Conservation (phyloP, 2,329 filamentous ascomycete species). For the Pyrenophora teres region DNA sequence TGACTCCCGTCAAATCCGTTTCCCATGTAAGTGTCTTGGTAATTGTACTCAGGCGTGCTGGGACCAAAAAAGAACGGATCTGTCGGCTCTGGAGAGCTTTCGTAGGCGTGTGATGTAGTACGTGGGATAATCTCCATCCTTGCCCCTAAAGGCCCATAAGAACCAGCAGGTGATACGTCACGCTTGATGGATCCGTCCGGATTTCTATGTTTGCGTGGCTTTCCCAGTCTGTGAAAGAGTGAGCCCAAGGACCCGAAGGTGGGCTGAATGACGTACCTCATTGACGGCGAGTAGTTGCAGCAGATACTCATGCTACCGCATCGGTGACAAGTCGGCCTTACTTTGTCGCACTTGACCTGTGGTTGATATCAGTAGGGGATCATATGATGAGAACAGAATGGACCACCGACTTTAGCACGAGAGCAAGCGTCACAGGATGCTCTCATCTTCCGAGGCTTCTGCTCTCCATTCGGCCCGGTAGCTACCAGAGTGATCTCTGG, state of each 20-base stretch:
- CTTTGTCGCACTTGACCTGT: constrained; percentile 46
- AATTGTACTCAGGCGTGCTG: constrained; percentile 43
- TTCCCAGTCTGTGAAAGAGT: constrained; percentile 36
- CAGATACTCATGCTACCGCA: constrained; percentile 47
- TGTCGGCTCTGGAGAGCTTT: constrained; percentile 45
- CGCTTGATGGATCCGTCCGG: constrained; percentile 43
- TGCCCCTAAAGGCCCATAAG: constrained; percentile 35
- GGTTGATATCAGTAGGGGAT: constrained; percentile 6
- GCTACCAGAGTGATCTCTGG: constrained; percentile 27
- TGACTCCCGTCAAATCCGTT: constrained; percentile 38
- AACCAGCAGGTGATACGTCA: constrained; percentile 41
- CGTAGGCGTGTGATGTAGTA: constrained; percentile 34
- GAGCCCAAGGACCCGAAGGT: constrained; percentile 11
- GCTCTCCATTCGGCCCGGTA: constrained; percentile 27
- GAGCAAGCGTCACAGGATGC: constrained; percentile 48
- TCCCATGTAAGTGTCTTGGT: constrained; percentile 39
- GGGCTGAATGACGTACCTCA: constrained; percentile 39
- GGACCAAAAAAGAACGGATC: constrained; percentile 44
- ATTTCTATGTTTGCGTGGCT: constrained; percentile 46
- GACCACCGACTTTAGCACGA: constrained; percentile 36
- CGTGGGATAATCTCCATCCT: constrained; percentile 41
- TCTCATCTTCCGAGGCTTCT: constrained; percentile 45
- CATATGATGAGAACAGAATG: background rate
- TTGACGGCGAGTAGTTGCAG: constrained; percentile 48
- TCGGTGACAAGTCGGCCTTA: constrained; percentile 44